Percentiles rank a stretch among this genome's conserved stretches.
Evolutionary conservation across 441 rosid genomes (phyloP).

Genomic region (Pelargonium fulgidum): DNA sequence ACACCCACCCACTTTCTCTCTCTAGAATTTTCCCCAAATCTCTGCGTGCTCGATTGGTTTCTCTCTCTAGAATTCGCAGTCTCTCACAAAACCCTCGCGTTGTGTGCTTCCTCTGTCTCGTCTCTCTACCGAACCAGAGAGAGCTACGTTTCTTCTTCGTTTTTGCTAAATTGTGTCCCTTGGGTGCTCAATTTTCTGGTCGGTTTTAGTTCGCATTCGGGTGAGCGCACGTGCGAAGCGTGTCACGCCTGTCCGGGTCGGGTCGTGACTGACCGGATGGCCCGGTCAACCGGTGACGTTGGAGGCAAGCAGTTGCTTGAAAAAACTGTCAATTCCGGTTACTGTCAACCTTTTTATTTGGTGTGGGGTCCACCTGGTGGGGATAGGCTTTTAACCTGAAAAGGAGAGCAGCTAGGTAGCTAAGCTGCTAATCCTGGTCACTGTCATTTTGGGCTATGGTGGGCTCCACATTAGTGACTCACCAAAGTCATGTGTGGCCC

Average conservation of each 20-base stretch:
- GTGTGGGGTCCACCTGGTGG: not conserved
- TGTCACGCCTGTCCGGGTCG: not conserved
- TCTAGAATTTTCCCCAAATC: not conserved
- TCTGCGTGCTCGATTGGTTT: not conserved
- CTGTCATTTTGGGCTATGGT: not conserved
- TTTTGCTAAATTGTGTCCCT: not conserved
- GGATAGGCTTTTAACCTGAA: not conserved
- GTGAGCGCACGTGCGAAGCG: not conserved
- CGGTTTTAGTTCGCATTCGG: not conserved
- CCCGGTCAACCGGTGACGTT: not conserved
- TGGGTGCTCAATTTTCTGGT: not conserved
- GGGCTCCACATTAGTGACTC: slow-evolving; percentile 1
- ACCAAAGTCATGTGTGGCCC: not conserved
- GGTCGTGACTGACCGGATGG: not conserved
- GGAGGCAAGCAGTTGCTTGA: not conserved
- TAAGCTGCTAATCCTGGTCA: not conserved
- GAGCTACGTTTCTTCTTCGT: slow-evolving; percentile 28
- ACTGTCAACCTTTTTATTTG: not conserved
- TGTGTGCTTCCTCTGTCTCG: slow-evolving; percentile 17
- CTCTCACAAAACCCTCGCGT: slow-evolving; percentile 31
- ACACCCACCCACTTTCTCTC: not conserved
- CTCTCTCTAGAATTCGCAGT: slow-evolving; percentile 9
- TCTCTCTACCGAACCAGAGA: slow-evolving; percentile 24
- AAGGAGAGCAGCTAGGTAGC: not conserved
- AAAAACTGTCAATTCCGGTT: not conserved